phyloP scores from a whole-genome alignment of 441 rosid species.

The Hura crepitans region DNA sequence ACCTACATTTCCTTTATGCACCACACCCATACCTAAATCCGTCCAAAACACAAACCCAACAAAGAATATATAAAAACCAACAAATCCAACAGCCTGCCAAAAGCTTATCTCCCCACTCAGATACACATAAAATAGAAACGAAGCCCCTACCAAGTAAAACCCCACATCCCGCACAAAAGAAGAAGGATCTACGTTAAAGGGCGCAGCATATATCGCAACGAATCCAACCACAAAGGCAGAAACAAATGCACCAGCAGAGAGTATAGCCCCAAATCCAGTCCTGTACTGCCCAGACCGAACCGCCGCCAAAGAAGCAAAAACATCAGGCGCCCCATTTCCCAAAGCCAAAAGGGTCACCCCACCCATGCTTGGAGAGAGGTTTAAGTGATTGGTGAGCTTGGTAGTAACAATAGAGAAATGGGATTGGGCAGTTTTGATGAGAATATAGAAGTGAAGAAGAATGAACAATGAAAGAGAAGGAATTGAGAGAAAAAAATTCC shows the following conservation, averaged over 20 bases:
- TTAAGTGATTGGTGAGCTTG: slow-evolving; percentile 61
- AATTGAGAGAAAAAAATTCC: slow-evolving; percentile 45
- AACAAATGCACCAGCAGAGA: slow-evolving; percentile 88
- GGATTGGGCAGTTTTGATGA: slow-evolving; percentile 88
- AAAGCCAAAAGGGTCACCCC: slow-evolving; percentile 90
- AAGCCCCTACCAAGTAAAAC: slow-evolving; percentile 66
- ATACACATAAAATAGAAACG: slow-evolving; percentile 75
- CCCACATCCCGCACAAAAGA: slow-evolving; percentile 75
- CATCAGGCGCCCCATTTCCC: slow-evolving; percentile 94
- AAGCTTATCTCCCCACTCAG: slow-evolving; percentile 91
- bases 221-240: slow-evolving; percentile 90
- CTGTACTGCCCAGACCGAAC: slow-evolving; percentile 74
- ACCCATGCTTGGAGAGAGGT: slow-evolving; percentile 81
- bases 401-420: slow-evolving; percentile 91
- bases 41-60: slow-evolving; percentile 95
- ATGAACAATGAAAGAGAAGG: slow-evolving; percentile 52
- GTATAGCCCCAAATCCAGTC: slow-evolving; percentile 86
- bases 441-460: slow-evolving; percentile 71
- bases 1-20: slow-evolving; percentile 19
- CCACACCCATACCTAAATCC: slow-evolving; percentile 56
- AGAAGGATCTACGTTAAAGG: slow-evolving; percentile 66
- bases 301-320: slow-evolving; percentile 82
- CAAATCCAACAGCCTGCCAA: slow-evolving; percentile 90
- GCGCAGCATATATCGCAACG: slow-evolving; percentile 85
- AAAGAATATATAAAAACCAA: slow-evolving; percentile 75